Evolutionary conservation across 352 stramenopile species (phyloP).

Genomic region (Globisporangium abappressorium): DNA sequence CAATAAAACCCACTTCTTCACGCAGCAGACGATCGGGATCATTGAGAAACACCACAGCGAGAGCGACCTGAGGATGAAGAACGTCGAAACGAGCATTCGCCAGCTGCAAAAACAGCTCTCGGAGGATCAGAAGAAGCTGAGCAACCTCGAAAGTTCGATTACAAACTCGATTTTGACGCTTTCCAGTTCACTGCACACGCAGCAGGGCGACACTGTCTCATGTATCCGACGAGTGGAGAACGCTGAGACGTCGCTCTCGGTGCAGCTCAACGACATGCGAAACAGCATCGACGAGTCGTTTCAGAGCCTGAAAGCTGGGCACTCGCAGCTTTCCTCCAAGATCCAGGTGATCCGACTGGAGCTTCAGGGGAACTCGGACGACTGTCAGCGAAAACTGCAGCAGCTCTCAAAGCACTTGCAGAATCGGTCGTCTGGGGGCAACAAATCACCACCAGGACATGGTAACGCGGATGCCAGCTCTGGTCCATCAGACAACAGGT

Average conservation of each 20-base stretch:
- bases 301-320: constrained; percentile 17
- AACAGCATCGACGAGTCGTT: constrained; percentile 23
- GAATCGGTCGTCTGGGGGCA: not conserved
- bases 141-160: constrained; percentile 23
- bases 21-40: constrained; percentile 24
- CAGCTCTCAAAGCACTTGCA: constrained; percentile 26
- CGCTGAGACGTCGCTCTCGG: constrained; percentile 19
- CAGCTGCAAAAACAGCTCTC: constrained; percentile 30
- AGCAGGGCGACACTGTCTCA: constrained; percentile 19
- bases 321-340: constrained; percentile 39
- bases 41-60: constrained; percentile 26
- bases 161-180: constrained; percentile 13
- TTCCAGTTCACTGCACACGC: constrained; percentile 1
- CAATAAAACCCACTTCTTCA: constrained; percentile 31
- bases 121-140: constrained; percentile 20
- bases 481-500: not conserved
- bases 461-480: not conserved
- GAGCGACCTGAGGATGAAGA: constrained; percentile 17
- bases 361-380: constrained; percentile 32
- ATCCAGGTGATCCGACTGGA: constrained; percentile 44
- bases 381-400: constrained; percentile 25
- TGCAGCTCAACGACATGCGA: constrained; percentile 25
- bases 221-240: constrained; percentile 30
- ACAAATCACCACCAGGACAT: not conserved
- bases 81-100: constrained; percentile 18